phyloP scores from a whole-genome alignment of 2,329 filamentous ascomycete species.

The Juglanconis oblonga region DNA sequence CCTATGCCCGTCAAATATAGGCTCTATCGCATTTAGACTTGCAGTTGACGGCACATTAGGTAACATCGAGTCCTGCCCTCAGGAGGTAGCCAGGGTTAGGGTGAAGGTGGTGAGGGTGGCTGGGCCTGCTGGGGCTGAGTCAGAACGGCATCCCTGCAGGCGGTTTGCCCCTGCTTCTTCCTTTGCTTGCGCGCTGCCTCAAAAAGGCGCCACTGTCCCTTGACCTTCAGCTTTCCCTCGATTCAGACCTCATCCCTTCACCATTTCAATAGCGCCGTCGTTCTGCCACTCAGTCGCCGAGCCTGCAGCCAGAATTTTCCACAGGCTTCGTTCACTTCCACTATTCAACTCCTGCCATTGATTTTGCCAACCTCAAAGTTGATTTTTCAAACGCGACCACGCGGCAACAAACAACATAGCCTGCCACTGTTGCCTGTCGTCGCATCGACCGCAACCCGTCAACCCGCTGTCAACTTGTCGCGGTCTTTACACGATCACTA shows the following conservation, averaged over 20 bases:
- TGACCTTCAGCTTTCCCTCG: neutral
- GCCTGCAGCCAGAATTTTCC: neutral
- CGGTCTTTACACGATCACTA: neutral
- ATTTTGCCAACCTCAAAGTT: neutral
- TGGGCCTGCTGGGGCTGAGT: neutral
- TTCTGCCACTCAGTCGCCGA: neutral
- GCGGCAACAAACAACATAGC: neutral
- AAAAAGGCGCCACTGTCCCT: neutral
- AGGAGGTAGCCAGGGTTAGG: neutral
- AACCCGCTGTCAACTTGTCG: neutral
- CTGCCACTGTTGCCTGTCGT: neutral
- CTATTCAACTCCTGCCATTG: neutral
- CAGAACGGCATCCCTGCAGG: neutral
- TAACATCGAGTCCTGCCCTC: no score
- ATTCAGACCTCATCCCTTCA: neutral
- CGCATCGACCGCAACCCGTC: neutral
- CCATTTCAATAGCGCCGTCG: neutral
- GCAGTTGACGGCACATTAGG: no score
- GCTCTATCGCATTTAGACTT: no score
- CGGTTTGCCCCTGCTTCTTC: neutral
- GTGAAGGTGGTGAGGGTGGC: neutral
- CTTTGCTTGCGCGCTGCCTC: neutral
- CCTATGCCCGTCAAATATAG: no score
- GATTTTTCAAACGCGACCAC: neutral
- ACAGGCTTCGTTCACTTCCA: neutral